These are phyloP conservation scores for Hypoxylon trugodes DNA, from an alignment of 495 filamentous ascomycete genomes.

Conservation along the genomic window DNA sequence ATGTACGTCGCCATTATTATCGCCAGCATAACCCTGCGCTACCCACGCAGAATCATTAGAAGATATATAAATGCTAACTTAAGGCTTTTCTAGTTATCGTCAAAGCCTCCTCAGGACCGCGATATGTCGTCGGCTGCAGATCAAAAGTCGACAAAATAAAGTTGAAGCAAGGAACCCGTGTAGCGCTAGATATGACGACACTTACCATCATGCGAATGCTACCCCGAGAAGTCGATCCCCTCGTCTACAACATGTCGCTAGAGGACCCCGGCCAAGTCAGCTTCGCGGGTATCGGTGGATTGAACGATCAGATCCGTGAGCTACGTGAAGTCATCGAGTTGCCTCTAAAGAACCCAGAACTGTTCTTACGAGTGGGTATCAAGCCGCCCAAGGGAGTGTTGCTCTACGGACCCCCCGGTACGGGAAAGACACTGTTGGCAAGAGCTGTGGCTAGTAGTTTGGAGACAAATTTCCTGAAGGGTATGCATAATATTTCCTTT, in stretches of 20 bases:
- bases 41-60: neutral
- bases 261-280: conserved; percentile 98
- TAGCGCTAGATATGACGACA: conserved; percentile 99
- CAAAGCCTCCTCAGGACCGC: conserved; percentile 95
- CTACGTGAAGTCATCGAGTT: conserved; percentile 97
- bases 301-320: conserved; percentile 99
- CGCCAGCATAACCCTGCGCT: conserved; percentile 1
- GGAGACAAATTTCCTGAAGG: conserved; percentile 99
- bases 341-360: conserved; percentile 97
- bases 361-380: conserved; percentile 96
- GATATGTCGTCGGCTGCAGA: conserved; percentile 98
- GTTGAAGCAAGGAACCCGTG: conserved; percentile 97
- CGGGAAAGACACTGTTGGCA: conserved; percentile 95
- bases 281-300: conserved; percentile 97
- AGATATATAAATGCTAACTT: conserved; percentile 12
- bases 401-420: conserved; percentile 97
- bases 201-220: conserved; percentile 99
- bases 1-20: conserved; percentile 70
- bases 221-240: conserved; percentile 95
- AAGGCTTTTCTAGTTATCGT: conserved; percentile 59
- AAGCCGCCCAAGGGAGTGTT: conserved; percentile 98
- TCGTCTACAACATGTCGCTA: conserved; percentile 99
- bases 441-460: conserved; percentile 95
- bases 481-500: conserved; percentile 54
- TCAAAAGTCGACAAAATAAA: conserved; percentile 97